phyloP scores from a whole-genome alignment of 75 land plant species.

The Isoetes taiwanensis region DNA sequence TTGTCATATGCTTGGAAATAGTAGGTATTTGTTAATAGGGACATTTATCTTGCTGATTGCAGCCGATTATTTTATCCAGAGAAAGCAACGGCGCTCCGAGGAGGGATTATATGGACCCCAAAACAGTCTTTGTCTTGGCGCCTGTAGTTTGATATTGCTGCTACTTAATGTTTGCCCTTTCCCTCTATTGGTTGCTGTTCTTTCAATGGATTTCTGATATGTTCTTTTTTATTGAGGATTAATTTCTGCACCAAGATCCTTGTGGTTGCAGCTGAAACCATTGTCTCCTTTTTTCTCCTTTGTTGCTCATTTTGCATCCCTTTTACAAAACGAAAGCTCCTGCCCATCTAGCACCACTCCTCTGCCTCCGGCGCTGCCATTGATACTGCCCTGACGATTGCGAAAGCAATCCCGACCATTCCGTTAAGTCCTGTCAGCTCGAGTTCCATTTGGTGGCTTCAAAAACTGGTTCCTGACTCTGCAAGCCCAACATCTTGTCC shows the following conservation, averaged over 20 bases:
- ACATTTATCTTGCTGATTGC: too few relatives aligned
- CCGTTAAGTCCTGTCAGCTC: too few relatives aligned
- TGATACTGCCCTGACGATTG: background rate
- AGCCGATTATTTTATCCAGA: too few relatives aligned
- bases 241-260: too few relatives aligned
- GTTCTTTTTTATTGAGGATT: too few relatives aligned
- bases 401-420: background rate
- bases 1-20: too few relatives aligned
- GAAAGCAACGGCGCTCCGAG: constrained; percentile 48
- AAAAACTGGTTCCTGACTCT: too few relatives aligned
- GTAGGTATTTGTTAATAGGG: too few relatives aligned
- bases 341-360: background rate
- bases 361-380: background rate
- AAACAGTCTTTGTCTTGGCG: constrained; percentile 87
- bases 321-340: background rate
- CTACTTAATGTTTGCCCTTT: constrained; percentile 69
- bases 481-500: too few relatives aligned
- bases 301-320: background rate
- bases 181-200: too few relatives aligned
- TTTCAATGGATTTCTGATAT: too few relatives aligned
- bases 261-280: constrained; percentile 10
- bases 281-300: background rate
- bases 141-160: constrained; percentile 92
- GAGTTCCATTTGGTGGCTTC: too few relatives aligned
- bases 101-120: constrained; percentile 95